Percentiles rank a stretch among this genome's conserved stretches.
Evolutionary conservation across 768 basidiomycete species (phyloP).

Genomic region (Kwoniella dejecticola): DNA sequence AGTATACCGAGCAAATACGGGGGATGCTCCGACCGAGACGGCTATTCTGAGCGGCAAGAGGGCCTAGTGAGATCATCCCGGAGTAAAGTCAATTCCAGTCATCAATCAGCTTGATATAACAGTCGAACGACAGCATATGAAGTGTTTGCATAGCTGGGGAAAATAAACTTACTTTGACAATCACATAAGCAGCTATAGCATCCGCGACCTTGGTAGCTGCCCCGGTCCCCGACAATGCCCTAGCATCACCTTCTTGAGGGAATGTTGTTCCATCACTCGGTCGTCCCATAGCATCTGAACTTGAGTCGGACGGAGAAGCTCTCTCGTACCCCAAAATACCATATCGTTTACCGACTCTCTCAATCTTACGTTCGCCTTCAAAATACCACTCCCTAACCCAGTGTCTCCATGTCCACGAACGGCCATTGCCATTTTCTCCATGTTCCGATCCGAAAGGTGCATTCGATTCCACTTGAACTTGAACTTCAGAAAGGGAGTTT

Average conservation of each 20-base stretch:
- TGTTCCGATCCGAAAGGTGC: too few relatives aligned
- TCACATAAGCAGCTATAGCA: constrained; percentile 76
- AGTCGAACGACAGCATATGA: background rate
- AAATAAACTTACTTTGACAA: constrained; percentile 66
- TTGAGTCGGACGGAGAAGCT: too few relatives aligned
- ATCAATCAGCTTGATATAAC: too few relatives aligned
- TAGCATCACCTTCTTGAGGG: too few relatives aligned
- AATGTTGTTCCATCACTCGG: too few relatives aligned
- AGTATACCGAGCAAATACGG: constrained; percentile 66
- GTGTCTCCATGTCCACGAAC: constrained; percentile 41
- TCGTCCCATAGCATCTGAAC: too few relatives aligned
- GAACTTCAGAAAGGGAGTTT: too few relatives aligned
- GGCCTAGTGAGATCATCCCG: constrained; percentile 60
- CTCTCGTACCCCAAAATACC: constrained; percentile 73
- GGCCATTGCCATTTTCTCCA: too few relatives aligned
- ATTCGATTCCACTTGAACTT: too few relatives aligned
- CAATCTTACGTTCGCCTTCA: constrained; percentile 74
- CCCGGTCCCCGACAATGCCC: constrained; percentile 30
- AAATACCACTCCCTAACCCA: constrained; percentile 67
- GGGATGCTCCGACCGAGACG: constrained; percentile 70
- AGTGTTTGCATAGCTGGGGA: background rate
- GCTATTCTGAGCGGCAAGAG: constrained; percentile 73
- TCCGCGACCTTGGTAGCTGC: constrained; percentile 79
- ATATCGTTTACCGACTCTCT: constrained; percentile 72
- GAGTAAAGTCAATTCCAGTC: background rate